Evolutionary conservation across 1,139 yeast genomes (phyloP).

Genomic region (Trichomonascaceae sp.): DNA sequence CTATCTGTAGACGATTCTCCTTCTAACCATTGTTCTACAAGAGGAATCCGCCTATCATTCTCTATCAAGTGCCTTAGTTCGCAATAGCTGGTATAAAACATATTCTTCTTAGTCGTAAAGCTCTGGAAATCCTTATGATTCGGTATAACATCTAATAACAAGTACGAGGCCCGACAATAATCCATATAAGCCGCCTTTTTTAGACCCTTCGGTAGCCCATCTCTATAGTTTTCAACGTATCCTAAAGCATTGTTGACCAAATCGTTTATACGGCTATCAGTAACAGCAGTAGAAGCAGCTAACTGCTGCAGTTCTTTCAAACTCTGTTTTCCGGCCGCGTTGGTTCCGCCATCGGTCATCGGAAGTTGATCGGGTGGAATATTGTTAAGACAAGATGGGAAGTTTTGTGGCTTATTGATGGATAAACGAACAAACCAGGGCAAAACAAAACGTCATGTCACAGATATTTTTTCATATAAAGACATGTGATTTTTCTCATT

Average conservation of each 20-base stretch:
- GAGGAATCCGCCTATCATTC: constrained; percentile 10
- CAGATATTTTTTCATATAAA: not conserved
- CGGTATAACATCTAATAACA: constrained; percentile 23
- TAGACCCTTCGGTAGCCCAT: constrained; percentile 19
- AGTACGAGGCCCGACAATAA: constrained; percentile 20
- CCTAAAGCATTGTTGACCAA: constrained; percentile 24
- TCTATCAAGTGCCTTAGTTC: constrained; percentile 18
- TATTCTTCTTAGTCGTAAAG: constrained; percentile 17
- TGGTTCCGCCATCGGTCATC: constrained; percentile 4
- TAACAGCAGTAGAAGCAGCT: constrained; percentile 20
- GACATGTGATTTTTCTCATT: not conserved
- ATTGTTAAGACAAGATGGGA: not conserved
- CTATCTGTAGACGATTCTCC: constrained; percentile 10
- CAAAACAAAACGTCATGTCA: not conserved
- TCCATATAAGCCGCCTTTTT: constrained; percentile 24
- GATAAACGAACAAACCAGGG: not conserved
- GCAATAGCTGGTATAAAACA: constrained; percentile 20
- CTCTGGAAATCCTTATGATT: constrained; percentile 17
- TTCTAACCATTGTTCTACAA: constrained; percentile 18
- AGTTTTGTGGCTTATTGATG: not conserved
- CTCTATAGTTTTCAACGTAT: constrained; percentile 22
- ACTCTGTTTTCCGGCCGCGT: constrained; percentile 12
- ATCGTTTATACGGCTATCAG: constrained; percentile 20
- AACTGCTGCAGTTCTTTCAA: constrained; percentile 18
- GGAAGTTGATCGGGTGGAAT: not conserved